Evolutionary conservation across 2,329 filamentous ascomycete species (phyloP).

Genomic region (Fonsecaea erecta): DNA sequence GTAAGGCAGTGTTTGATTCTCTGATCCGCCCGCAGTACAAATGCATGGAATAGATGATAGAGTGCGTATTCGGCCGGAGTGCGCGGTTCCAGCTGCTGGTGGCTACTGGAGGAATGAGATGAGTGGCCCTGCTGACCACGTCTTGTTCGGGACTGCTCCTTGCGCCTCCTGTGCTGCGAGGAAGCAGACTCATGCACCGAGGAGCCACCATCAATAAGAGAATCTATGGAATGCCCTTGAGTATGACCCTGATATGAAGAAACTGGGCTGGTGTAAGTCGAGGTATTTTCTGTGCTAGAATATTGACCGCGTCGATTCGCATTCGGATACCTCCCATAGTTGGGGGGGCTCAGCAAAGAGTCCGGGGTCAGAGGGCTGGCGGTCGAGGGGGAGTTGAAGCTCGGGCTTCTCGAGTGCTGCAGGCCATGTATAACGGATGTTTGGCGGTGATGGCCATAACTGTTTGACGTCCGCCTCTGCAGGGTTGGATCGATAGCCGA

Average conservation of each 20-base stretch:
- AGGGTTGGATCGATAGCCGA: constrained; percentile 39
- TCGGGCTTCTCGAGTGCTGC: constrained; percentile 88
- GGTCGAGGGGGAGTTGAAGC: constrained; percentile 74
- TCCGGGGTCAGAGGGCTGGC: constrained; percentile 69
- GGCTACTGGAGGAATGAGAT: constrained; percentile 74
- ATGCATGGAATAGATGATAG: constrained; percentile 94
- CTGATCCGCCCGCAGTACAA: constrained; percentile 94
- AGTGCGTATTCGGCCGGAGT: constrained; percentile 98
- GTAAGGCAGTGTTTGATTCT: constrained; percentile 90
- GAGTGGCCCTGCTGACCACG: constrained; percentile 63
- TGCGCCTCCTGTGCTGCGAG: constrained; percentile 46
- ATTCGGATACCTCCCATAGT: constrained; percentile 24
- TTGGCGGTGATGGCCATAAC: constrained; percentile 89
- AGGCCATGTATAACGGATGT: constrained; percentile 96
- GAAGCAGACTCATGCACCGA: constrained; percentile 47
- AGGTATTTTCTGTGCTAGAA: constrained; percentile 21
- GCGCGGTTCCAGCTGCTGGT: constrained; percentile 71
- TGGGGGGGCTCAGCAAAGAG: constrained; percentile 29
- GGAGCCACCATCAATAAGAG: constrained; percentile 39
- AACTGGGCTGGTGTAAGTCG: constrained; percentile 25
- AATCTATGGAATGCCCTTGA: constrained; percentile 44
- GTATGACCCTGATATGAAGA: constrained; percentile 34
- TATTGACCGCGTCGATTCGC: constrained; percentile 27
- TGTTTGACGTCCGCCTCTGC: constrained; percentile 58
- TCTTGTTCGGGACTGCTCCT: constrained; percentile 68